A percentile compares a stretch with the other conserved stretches of the same genome.
These are phyloP conservation scores for Carnegiea gigantea DNA, from an alignment of 179 eudicot genomes.

Conservation along the genomic window DNA sequence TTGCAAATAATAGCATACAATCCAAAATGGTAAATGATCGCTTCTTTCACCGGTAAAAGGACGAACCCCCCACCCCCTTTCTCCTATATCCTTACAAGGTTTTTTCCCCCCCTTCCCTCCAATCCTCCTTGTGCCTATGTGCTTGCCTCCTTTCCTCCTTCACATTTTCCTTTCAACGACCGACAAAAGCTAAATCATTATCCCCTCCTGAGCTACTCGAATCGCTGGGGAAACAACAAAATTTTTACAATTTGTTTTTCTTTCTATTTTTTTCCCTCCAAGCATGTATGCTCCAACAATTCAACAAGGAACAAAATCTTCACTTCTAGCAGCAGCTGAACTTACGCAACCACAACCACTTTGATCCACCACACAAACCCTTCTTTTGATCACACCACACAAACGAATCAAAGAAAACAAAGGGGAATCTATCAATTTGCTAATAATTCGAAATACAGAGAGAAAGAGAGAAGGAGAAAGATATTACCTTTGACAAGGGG, in stretches of 20 bases:
- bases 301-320: too few species aligned
- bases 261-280: too few species aligned
- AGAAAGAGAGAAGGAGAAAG: not conserved
- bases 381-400: not conserved
- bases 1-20: not conserved
- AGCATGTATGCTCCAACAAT: too few species aligned
- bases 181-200: not conserved
- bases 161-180: not conserved
- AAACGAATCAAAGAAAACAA: not conserved
- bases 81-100: too few species aligned
- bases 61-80: not conserved
- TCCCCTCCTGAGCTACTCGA: not conserved
- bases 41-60: not conserved
- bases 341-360: not conserved
- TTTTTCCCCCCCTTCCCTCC: too few species aligned
- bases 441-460: not conserved
- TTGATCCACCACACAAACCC: not conserved
- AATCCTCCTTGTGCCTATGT: too few species aligned
- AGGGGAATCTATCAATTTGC: not conserved
- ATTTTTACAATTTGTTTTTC: too few species aligned
- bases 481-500: constrained; percentile 62
- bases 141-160: not conserved
- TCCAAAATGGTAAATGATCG: too few species aligned
- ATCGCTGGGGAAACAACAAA: too few species aligned
- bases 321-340: too few species aligned